Base-by-base conservation (phyloP, 495 filamentous ascomycete genomes). In the Sphaerosporella brunnea region DNA sequence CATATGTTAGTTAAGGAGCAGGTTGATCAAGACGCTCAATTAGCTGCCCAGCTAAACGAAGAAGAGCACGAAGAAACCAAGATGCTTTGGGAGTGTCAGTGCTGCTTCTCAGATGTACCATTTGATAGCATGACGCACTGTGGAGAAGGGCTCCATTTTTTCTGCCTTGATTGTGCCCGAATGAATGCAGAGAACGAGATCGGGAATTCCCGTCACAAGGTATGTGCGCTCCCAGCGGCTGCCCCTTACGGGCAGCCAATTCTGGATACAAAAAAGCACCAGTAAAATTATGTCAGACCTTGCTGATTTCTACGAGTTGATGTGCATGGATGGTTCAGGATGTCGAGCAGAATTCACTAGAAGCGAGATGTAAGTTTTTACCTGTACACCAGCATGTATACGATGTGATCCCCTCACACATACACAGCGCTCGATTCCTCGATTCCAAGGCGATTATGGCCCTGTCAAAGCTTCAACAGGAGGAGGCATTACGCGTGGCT, bases 101-200 rank as follows among this genome's bases (percentile, higher is more conserved):
- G 80, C 55, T 93, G 84, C 58, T 88, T 69, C 51, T 64, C 66
- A 9, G 78, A 84, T 2, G 69, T 68, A 43, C 67, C 80, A 5
- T 62, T 73, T 39, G 78, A 83, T 55, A 67, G 73, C 24, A 75
- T 79, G 68, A 69, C 80, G 2, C 72, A 75, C 36, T 93, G 84
- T 63, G 64, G 76, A 40, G 67, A 67, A 30, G 44, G 23, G 13
- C 62, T 68, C 0, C 78, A 84, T 58, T 77, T 72, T 60, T 83
- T 86, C 57, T 93, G 85, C 62, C 66, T 64, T 23, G 66, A 61
- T 13, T 93, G 85, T 55, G 71, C 76, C 18, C 70, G 62, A 53
- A 67, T 50, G 23, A 73, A 73, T 51, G 79, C 81, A n/a, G 73
- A 82, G 50, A 71, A 63, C 13, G 67, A 74, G 44, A 71, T 93